These are phyloP conservation scores for Penicillium arizonense DNA, from an alignment of 495 filamentous ascomycete species.

Conservation along the genomic window DNA sequence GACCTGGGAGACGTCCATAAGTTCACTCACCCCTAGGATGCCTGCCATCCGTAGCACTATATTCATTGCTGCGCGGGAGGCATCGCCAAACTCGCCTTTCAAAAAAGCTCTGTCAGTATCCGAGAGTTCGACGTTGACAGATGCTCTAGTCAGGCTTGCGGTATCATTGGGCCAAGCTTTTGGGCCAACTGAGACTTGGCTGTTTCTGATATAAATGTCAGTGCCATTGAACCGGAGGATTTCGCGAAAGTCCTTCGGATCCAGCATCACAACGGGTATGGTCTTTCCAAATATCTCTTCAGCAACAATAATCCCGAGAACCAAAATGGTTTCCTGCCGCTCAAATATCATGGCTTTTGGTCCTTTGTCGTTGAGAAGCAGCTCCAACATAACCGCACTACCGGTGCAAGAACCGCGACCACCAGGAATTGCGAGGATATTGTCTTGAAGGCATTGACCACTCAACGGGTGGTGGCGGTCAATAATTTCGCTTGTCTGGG, in stretches of 20 bases:
- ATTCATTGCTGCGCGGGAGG: constrained; percentile 23
- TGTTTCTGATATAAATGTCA: not conserved
- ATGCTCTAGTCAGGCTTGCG: not conserved
- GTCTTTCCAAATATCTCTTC: constrained; percentile 23
- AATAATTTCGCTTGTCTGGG: constrained; percentile 23
- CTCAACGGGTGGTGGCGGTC: constrained; percentile 30
- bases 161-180: not conserved
- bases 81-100: constrained; percentile 17
- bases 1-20: constrained; percentile 24
- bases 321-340: constrained; percentile 28
- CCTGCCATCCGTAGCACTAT: constrained; percentile 23
- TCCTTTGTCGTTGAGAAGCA: constrained; percentile 20
- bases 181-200: too few relatives aligned
- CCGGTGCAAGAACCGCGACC: constrained; percentile 32
- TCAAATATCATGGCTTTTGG: constrained; percentile 26
- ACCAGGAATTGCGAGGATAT: constrained; percentile 27
- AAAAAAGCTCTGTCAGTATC: constrained; percentile 20
- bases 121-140: not conserved
- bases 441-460: constrained; percentile 15
- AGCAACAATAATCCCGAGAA: constrained; percentile 28
- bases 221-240: constrained; percentile 2
- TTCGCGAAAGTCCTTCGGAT: constrained; percentile 7
- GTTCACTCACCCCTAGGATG: constrained; percentile 14
- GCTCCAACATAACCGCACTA: constrained; percentile 30
- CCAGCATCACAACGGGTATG: constrained; percentile 26